Evolutionary conservation across 176 grass and related monocot species (phyloP), one percentile per base, ranked within the genome.

Genomic region (Oryza australiensis): DNA sequence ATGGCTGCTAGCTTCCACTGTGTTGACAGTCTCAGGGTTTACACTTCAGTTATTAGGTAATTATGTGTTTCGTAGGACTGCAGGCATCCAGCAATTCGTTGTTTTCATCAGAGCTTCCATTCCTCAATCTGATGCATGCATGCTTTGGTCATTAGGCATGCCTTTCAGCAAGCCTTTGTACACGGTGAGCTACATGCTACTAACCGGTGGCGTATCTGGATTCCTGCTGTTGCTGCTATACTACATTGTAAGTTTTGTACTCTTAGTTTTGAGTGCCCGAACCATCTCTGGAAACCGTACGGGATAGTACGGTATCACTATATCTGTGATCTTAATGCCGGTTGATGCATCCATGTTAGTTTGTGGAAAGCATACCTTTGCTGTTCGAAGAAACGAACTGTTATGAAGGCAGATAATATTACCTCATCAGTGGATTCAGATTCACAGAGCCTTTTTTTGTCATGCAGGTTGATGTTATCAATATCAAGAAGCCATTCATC

Each of bases 121-220:
- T 84, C 78, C 60, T 74, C 22, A 20, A 14, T 75, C 75, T 84
- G 65, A 82, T 9, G 26, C 43, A 40, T 60, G 15, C 11, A 4
- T 86, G 30, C 82, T 11, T 60, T 91, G 48, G 27, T 72, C 78
- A 81, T 48, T 49, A 98, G 96, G 90, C 40, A 93, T 98, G 89
- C 96, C 90, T 83, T 93, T 98, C 84, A 98, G 96, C 68, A 98
- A 95, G 82, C 89, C 91, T 72, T 85, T 99, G 66, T 99, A 95
- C 85, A 92, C 93, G 35, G 76, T 95, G 78, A 93, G 85, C 80
- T 99, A 95, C 73, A 93, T 98, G 95, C 87, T 98, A 76, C 90
- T 93, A 22, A 93, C 87, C 28, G 78, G 82, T 49, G 95, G 92
- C 38, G 80, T 90, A 64, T 98, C 95, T 65, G 95, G 95, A 29